Percentiles rank a stretch among this genome's conserved stretches.
Evolutionary conservation across 257 asterid genomes (phyloP).

Genomic region (Gynochthodes officinalis): DNA sequence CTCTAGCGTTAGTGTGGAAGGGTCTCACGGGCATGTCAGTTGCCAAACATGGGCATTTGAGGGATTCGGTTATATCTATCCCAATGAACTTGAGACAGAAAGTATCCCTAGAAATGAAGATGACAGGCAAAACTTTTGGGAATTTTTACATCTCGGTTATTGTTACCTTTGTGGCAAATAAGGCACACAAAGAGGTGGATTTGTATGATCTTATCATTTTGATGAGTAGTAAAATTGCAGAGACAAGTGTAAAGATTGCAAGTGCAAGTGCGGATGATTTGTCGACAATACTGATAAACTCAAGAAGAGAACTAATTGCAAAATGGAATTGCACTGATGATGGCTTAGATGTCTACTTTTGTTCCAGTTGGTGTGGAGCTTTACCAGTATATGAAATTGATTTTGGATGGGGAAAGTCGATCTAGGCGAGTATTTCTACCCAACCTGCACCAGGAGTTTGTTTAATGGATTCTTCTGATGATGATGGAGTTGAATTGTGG

Average conservation of each 20-base stretch:
- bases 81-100: not conserved
- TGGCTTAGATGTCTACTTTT: not conserved
- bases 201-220: not conserved
- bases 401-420: constrained; percentile 2
- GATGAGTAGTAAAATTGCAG: not conserved
- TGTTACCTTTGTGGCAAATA: not conserved
- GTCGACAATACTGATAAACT: not conserved
- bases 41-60: not conserved
- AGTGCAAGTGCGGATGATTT: not conserved
- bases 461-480: constrained; percentile 2
- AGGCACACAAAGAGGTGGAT: not conserved
- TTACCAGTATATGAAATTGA: constrained; percentile 2
- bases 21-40: not conserved
- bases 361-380: constrained; percentile 10
- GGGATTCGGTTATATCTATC: not conserved
- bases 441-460: constrained; percentile 5
- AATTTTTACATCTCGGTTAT: not conserved
- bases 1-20: constrained; percentile 5
- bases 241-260: not conserved
- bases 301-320: not conserved
- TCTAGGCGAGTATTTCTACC: not conserved
- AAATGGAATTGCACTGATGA: not conserved
- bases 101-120: not conserved
- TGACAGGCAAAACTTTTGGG: not conserved
- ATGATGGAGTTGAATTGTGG: not conserved